A percentile compares a stretch with the other conserved stretches of the same genome.
phyloP scores from a whole-genome alignment of 768 basidiomycete species.

The Hericium erinaceus region DNA sequence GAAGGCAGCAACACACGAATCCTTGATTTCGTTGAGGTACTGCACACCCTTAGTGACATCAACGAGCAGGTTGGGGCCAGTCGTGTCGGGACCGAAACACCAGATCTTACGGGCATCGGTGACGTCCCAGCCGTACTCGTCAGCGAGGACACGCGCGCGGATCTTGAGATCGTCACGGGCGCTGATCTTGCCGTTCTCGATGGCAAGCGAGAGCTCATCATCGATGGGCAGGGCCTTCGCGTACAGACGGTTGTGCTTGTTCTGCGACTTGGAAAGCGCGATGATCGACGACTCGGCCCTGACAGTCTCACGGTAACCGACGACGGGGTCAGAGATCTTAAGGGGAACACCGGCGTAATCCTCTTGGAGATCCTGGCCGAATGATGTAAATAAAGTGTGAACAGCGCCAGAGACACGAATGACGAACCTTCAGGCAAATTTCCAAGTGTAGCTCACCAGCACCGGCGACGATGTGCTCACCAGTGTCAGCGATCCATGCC shows the following conservation, averaged over 20 bases:
- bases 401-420: neutral
- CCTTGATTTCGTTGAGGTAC: slow-evolving; percentile 99
- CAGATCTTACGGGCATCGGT: slow-evolving; percentile 99
- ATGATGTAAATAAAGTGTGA: neutral
- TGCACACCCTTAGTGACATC: slow-evolving; percentile 99
- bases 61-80: slow-evolving; percentile 92
- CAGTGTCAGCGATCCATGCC: slow-evolving; percentile 83
- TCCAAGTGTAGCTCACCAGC: slow-evolving; percentile 99
- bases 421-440: slow-evolving; percentile 88
- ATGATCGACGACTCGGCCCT: slow-evolving; percentile 91
- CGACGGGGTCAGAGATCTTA: slow-evolving; percentile 96
- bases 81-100: slow-evolving; percentile 99
- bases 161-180: slow-evolving; percentile 96
- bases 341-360: slow-evolving; percentile 99
- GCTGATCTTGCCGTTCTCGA: slow-evolving; percentile 77
- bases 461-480: slow-evolving; percentile 98
- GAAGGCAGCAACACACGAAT: slow-evolving; percentile 97
- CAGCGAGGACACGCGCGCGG: slow-evolving; percentile 91
- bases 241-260: slow-evolving; percentile 99
- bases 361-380: slow-evolving; percentile 85
- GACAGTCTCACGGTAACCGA: slow-evolving; percentile 96
- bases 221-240: slow-evolving; percentile 88
- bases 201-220: slow-evolving; percentile 89
- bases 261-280: slow-evolving; percentile 97
- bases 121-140: slow-evolving; percentile 97